Evolutionary conservation across 345 rosid species (phyloP).

Genomic region (Fremontodendron californicum): DNA sequence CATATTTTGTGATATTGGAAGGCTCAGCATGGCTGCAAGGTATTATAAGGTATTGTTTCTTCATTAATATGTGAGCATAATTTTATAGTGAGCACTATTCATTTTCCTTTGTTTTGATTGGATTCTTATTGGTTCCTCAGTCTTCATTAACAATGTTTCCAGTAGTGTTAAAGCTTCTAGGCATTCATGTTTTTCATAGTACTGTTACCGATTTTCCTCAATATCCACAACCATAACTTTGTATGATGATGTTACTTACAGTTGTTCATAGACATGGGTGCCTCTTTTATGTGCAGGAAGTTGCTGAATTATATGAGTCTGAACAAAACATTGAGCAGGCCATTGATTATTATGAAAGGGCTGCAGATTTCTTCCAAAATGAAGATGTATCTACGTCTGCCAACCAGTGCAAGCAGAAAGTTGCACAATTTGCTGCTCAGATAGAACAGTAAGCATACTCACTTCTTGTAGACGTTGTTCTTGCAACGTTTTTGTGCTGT

Average conservation of each 20-base stretch:
- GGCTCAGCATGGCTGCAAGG: constrained; percentile 5
- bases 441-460: constrained; percentile 68
- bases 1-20: constrained; percentile 5
- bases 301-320: background rate
- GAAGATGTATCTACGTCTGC: constrained; percentile 93
- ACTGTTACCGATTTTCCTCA: background rate
- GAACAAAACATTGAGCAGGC: constrained; percentile 1
- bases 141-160: background rate
- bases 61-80: background rate
- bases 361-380: constrained; percentile 73
- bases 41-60: constrained; percentile 7
- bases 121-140: background rate
- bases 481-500: background rate
- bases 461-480: background rate
- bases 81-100: background rate
- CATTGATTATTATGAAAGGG: constrained; percentile 50
- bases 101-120: background rate
- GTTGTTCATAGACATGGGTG: background rate
- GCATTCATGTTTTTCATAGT: background rate
- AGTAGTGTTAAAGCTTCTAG: background rate
- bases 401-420: constrained; percentile 96
- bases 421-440: constrained; percentile 90
- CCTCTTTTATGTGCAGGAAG: constrained; percentile 4
- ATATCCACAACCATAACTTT: background rate
- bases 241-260: background rate